A percentile compares a stretch with the other conserved stretches of the same genome.
These are phyloP conservation scores for Lithospermum erythrorhizon DNA, from an alignment of 257 asterid species.

Conservation along the genomic window DNA sequence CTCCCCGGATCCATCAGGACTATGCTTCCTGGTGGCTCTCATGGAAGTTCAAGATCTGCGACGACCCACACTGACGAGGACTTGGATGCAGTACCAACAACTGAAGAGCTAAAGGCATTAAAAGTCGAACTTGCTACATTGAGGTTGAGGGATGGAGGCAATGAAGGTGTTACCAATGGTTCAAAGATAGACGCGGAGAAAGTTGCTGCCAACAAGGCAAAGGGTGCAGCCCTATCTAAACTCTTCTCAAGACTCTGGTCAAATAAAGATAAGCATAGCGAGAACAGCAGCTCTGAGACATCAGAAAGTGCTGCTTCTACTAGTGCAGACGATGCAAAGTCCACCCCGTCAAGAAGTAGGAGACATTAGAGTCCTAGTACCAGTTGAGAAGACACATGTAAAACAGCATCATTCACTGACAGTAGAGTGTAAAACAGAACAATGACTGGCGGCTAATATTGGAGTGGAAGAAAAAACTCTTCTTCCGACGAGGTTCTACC, in stretches of 20 bases:
- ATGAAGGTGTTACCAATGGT: conserved; percentile 14
- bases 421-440: not conserved
- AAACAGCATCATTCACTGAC: not conserved
- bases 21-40: conserved; percentile 40
- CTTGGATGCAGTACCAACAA: conserved; percentile 56
- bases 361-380: conserved; percentile 30
- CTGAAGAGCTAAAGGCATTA: conserved; percentile 62
- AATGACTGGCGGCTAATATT: not conserved
- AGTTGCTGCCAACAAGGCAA: conserved; percentile 33
- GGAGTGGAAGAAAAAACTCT: not conserved
- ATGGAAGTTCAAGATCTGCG: conserved; percentile 65
- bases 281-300: conserved; percentile 77
- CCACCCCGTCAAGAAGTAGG: conserved; percentile 53
- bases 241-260: conserved; percentile 73
- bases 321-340: conserved; percentile 54
- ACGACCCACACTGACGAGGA: conserved; percentile 79
- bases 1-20: conserved; percentile 34
- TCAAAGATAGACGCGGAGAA: conserved; percentile 28
- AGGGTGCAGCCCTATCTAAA: conserved; percentile 26
- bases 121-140: conserved; percentile 49
- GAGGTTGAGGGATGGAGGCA: conserved; percentile 33
- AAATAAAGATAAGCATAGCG: conserved; percentile 49
- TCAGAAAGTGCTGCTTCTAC: conserved; percentile 77
- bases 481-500: not conserved
- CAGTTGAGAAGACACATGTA: not conserved